Evolutionary conservation across 257 asterid genomes (phyloP).

Genomic region (Capsicum pubescens): DNA sequence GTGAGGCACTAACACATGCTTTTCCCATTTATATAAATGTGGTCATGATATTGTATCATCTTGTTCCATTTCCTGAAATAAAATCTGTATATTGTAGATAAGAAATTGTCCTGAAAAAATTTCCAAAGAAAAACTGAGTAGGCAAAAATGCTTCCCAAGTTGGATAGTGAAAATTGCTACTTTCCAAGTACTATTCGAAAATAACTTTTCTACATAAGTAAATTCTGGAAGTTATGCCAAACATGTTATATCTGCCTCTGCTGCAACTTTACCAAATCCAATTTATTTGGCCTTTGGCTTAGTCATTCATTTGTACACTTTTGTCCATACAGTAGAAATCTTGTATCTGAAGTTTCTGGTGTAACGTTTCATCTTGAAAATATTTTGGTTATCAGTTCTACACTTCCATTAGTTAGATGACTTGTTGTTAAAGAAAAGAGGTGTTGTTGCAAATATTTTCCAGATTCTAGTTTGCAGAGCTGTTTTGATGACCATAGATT

Average conservation of each 20-base stretch:
- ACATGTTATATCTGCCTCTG: neutral
- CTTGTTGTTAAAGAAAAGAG: neutral
- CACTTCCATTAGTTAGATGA: neutral
- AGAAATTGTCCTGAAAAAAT: neutral
- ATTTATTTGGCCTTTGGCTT: neutral
- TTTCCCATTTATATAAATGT: conserved; percentile 12
- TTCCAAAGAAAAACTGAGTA: neutral
- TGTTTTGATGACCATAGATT: conserved; percentile 67
- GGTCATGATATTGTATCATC: neutral
- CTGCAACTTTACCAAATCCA: neutral
- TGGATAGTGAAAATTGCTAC: neutral
- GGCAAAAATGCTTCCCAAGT: neutral
- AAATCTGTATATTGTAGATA: neutral
- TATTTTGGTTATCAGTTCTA: conserved; percentile 10
- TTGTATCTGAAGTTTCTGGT: conserved; percentile 14
- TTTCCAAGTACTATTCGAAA: neutral
- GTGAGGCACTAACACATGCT: neutral
- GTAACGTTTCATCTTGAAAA: neutral
- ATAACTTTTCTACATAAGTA: neutral
- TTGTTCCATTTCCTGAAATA: neutral
- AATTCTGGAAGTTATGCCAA: neutral
- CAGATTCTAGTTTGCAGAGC: conserved; percentile 31
- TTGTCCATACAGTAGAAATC: neutral
- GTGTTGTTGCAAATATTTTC: conserved; percentile 9
- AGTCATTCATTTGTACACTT: neutral